Base-by-base conservation (phyloP, 2,329 filamentous ascomycete genomes). In the Cladosporium sp. region DNA sequence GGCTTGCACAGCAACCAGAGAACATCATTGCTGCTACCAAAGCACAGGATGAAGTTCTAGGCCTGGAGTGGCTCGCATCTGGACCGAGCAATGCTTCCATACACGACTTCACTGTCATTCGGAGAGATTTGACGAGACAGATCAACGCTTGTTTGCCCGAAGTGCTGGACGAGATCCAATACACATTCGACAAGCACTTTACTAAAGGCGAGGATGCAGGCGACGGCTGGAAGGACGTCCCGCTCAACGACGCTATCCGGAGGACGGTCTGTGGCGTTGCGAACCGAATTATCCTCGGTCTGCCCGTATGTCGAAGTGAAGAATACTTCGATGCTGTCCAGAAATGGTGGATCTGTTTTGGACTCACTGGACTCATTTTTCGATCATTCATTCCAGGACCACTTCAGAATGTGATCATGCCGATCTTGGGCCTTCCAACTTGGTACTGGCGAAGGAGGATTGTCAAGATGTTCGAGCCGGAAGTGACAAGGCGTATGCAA, bases 41-140 rank as follows among this genome's bases (percentile, higher is more conserved):
- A 25, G 55, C 51, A 1, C 55, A 55, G 34, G 59, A 62, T 43
- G 59, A 60, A 5, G 22, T 59, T 8, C 36, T 60, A 4, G 60
- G 51, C 1, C 34, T 62, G 3, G 58, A 45, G 14, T 60, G 59
- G 40, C 49, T 60, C 6, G 49, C 52, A 25, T 59, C 51, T 34
- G 60, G 60, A 6, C 58, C 60, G 5, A 52, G 43, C 14, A 47
- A 49, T 5, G 60, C 40, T 9, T 52, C 37, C 36, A 39, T 52
- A 4, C 60, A 60, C 49, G 60, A 62, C n/a, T 62, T 62, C 36
- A 57, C 60, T 9, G 58, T 60, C 39, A 60, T 62, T 17, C 47
- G 40, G 5, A 28, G 60, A 19, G 60, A 62, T 25, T 37, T 62
- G 17, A 62, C 60, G 3, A 42, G 60, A 30, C 58, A 62, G 15